Conservation (phyloP, 108 stramenopile species). For the Conticribra guillardii region DNA sequence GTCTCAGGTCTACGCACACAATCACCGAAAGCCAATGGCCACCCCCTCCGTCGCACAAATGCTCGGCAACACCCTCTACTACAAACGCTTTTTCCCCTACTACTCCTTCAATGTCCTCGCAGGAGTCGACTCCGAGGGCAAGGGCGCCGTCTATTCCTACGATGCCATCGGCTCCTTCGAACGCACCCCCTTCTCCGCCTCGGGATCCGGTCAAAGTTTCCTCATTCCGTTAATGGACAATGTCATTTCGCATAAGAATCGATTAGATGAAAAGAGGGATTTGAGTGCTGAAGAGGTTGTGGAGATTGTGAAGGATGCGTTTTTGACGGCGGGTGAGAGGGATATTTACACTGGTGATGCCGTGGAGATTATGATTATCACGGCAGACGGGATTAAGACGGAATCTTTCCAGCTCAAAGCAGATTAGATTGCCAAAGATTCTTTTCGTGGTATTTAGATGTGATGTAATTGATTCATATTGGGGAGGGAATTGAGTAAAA, state of each 20-base stretch:
- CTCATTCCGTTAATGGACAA: slow-evolving; percentile 95
- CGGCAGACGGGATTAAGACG: slow-evolving; percentile 79
- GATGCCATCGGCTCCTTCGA: slow-evolving; percentile 98
- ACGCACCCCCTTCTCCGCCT: slow-evolving; percentile 85
- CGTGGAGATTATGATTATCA: slow-evolving; percentile 94
- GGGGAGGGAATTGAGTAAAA: no score
- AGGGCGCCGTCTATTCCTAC: slow-evolving; percentile 96
- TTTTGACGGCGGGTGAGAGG: slow-evolving; percentile 95
- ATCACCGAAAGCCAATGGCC: slow-evolving; percentile 93
- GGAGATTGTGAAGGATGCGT: slow-evolving; percentile 96
- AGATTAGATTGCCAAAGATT: slow-evolving; percentile 87
- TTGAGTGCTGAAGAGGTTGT: slow-evolving; percentile 88
- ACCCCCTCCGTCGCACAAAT: slow-evolving; percentile 96
- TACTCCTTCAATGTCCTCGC: slow-evolving; percentile 98
- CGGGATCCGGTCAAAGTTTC: slow-evolving; percentile 91
- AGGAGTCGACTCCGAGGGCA: slow-evolving; percentile 96
- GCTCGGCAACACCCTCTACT: slow-evolving; percentile 94
- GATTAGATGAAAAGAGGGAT: slow-evolving; percentile 86
- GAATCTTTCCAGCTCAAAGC: slow-evolving; percentile 89
- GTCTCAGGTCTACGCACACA: slow-evolving; percentile 78
- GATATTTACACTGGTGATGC: slow-evolving; percentile 99
- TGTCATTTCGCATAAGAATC: slow-evolving; percentile 93
- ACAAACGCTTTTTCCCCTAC: slow-evolving; percentile 99
- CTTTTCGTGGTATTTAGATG: no score
- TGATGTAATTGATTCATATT: no score